These are phyloP conservation scores for Blastomyces emzantsi DNA, from an alignment of 2,329 filamentous ascomycete genomes.

Conservation along the genomic window DNA sequence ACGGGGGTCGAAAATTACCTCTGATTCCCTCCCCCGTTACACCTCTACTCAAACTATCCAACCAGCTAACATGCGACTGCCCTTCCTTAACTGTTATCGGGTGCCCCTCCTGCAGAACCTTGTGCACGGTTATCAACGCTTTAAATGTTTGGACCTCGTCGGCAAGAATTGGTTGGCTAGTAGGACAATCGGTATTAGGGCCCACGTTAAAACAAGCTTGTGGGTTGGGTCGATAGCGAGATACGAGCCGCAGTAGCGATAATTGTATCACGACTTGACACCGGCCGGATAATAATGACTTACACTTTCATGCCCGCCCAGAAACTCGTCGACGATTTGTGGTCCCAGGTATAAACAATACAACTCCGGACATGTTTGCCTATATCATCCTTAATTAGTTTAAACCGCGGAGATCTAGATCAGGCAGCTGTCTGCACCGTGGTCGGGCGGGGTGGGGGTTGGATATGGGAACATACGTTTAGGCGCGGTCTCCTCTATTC, in stretches of 20 bases:
- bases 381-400: conserved; percentile 24
- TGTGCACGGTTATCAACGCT: conserved; percentile 92
- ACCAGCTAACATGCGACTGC: conserved; percentile 78
- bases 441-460: conserved; percentile 6
- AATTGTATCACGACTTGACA: neutral
- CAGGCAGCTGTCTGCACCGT: conserved; percentile 44
- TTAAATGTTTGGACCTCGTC: conserved; percentile 99
- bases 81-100: conserved; percentile 80
- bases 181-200: conserved; percentile 5
- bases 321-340: conserved; percentile 89
- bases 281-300: conserved; percentile 28
- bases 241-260: neutral
- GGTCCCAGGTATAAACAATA: conserved; percentile 99
- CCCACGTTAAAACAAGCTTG: neutral
- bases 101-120: conserved; percentile 94
- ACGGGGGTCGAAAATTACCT: conserved; percentile 40
- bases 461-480: conserved; percentile 45
- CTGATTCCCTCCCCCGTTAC: conserved; percentile 71
- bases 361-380: conserved; percentile 94
- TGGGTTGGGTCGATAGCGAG: neutral
- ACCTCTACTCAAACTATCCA: conserved; percentile 83
- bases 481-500: conserved; percentile 54
- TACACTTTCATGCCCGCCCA: conserved; percentile 99
- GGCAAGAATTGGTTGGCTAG: conserved; percentile 88
- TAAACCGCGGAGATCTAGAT: conserved; percentile 73